These are phyloP conservation scores for Nissolia schottii DNA, from an alignment of 306 rosid species.

Conservation along the genomic window DNA sequence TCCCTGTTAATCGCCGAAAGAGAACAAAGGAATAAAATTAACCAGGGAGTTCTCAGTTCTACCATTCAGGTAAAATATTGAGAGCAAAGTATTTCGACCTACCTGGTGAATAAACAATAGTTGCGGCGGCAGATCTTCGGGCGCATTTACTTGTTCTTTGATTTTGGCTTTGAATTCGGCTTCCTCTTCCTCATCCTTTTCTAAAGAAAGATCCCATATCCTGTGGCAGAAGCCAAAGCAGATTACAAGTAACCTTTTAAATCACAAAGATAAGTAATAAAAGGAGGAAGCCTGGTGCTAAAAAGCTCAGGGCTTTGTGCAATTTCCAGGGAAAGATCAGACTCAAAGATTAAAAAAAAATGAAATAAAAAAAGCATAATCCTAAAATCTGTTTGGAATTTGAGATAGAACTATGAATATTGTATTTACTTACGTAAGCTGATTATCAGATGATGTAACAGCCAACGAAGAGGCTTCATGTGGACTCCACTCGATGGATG, in stretches of 20 bases:
- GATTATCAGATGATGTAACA: constrained; percentile 86
- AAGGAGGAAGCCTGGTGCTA: neutral
- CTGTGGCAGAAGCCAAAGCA: constrained; percentile 35
- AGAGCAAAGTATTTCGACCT: neutral
- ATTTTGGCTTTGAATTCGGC: constrained; percentile 84
- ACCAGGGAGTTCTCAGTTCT: neutral
- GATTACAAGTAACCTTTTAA: neutral
- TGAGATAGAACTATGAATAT: neutral
- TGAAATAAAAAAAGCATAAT: neutral
- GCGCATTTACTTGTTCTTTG: constrained; percentile 75
- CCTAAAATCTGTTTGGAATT: neutral
- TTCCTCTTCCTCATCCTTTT: constrained; percentile 94
- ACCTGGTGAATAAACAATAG: constrained; percentile 95
- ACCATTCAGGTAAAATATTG: neutral
- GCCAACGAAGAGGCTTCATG: constrained; percentile 92
- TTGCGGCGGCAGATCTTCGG: constrained; percentile 95
- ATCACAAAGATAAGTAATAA: neutral
- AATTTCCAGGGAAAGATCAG: neutral
- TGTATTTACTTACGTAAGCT: constrained; percentile 69
- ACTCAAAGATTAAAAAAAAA: neutral
- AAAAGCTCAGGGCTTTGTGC: neutral
- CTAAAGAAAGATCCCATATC: constrained; percentile 96
- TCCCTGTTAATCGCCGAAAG: constrained; percentile 55
- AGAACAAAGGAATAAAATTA: neutral
- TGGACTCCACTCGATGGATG: constrained; percentile 96